Evolutionary conservation across 495 filamentous ascomycete species (phyloP).

Genomic region (Poronia punctata): DNA sequence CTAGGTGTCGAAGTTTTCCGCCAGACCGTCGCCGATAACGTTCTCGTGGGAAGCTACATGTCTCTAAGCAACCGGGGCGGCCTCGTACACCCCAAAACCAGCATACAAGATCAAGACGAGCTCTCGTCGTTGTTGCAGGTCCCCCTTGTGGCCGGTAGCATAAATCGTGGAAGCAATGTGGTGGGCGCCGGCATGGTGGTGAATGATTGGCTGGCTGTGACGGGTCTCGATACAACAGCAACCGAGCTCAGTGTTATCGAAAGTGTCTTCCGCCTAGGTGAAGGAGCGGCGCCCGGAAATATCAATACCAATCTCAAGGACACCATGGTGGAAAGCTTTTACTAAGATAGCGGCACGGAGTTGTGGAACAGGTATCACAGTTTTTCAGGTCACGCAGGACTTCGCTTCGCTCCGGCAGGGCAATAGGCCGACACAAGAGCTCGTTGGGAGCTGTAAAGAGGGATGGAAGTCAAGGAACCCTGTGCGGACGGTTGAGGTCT

Average conservation of each 20-base stretch:
- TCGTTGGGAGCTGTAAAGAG: no score
- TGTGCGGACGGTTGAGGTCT: no score
- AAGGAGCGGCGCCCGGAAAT: conserved; percentile 67
- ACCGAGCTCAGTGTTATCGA: conserved; percentile 95
- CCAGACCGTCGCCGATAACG: conserved; percentile 94
- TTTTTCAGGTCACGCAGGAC: background rate
- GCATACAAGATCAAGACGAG: conserved; percentile 95
- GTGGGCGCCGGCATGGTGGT: conserved; percentile 98
- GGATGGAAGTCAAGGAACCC: no score
- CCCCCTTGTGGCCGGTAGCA: conserved; percentile 84
- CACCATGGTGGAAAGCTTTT: conserved; percentile 97
- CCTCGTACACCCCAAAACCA: conserved; percentile 94
- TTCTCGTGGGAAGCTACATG: conserved; percentile 94
- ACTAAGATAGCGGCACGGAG: conserved; percentile 44
- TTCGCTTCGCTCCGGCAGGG: background rate
- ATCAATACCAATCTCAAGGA: conserved; percentile 85
- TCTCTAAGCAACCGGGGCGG: conserved; percentile 92
- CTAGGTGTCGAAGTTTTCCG: conserved; percentile 97
- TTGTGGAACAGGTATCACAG: no score
- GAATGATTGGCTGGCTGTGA: conserved; percentile 99
- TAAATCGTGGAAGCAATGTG: conserved; percentile 89
- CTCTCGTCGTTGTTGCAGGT: conserved; percentile 90
- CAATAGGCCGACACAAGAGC: no score
- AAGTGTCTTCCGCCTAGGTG: conserved; percentile 87
- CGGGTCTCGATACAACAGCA: conserved; percentile 90